These are phyloP conservation scores for Exophiala mesophila DNA, from an alignment of 2,329 filamentous ascomycete species.

Conservation along the genomic window DNA sequence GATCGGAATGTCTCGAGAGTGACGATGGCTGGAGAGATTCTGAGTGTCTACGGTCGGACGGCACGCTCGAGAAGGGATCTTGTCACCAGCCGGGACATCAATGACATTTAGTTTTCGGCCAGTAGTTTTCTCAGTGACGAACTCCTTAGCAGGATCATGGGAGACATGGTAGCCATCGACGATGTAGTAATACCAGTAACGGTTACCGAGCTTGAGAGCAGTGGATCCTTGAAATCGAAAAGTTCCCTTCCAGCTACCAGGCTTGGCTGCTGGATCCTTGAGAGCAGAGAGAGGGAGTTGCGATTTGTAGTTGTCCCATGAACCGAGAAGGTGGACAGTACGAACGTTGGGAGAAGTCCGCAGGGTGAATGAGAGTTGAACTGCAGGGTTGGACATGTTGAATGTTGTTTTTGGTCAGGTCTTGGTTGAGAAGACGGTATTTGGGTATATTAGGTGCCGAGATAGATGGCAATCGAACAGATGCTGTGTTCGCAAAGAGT, in stretches of 20 bases:
- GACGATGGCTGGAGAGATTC: constrained; percentile 45
- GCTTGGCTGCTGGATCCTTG: constrained; percentile 78
- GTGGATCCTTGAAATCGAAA: constrained; percentile 83
- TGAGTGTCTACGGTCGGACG: constrained; percentile 35
- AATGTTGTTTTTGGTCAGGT: too few relatives aligned
- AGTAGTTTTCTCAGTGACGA: constrained; percentile 90
- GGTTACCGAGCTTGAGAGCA: constrained; percentile 78
- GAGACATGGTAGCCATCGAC: constrained; percentile 98
- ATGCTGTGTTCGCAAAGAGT: too few relatives aligned
- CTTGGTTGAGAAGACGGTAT: too few relatives aligned
- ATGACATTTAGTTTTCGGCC: constrained; percentile 97
- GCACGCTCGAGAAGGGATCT: constrained; percentile 34
- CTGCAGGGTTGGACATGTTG: constrained; percentile 49
- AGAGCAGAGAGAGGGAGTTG: constrained; percentile 76
- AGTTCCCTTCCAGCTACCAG: constrained; percentile 88
- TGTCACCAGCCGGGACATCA: constrained; percentile 66
- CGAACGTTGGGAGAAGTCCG: constrained; percentile 95
- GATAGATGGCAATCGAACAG: too few relatives aligned
- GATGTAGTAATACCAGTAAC: constrained; percentile 99
- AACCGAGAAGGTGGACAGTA: constrained; percentile 94
- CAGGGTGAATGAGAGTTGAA: constrained; percentile 93
- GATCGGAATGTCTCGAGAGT: constrained; percentile 67
- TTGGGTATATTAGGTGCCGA: too few relatives aligned
- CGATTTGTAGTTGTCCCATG: constrained; percentile 94
- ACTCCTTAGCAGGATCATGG: constrained; percentile 86